Evolutionary conservation across 306 rosid genomes (phyloP).

Genomic region (Dicorynia guianensis): DNA sequence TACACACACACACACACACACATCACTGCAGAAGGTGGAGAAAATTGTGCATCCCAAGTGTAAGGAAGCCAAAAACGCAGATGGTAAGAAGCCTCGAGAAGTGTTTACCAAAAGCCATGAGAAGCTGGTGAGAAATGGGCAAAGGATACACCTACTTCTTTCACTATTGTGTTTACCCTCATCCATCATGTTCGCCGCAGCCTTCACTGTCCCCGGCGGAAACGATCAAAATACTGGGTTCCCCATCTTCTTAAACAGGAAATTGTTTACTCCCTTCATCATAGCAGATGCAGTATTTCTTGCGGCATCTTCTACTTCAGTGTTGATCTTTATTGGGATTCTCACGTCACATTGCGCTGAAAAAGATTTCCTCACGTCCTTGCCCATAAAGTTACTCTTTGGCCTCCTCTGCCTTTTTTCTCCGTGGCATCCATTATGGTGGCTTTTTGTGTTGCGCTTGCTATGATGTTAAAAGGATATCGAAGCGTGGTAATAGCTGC

Average conservation of each 20-base stretch:
- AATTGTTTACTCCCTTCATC: neutral
- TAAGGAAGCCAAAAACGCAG: neutral
- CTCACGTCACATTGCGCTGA: conserved; percentile 9
- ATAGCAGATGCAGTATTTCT: conserved; percentile 12
- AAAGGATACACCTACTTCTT: conserved; percentile 19
- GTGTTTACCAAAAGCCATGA: conserved; percentile 20
- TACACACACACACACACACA: too few relatives aligned
- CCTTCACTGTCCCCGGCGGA: conserved; percentile 33
- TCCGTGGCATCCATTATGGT: neutral
- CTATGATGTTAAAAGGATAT: too few relatives aligned
- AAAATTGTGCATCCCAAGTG: conserved; percentile 11
- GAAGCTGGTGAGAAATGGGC: conserved; percentile 42
- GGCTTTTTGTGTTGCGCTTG: too few relatives aligned
- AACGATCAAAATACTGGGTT: conserved; percentile 1
- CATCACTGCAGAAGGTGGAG: conserved; percentile 32
- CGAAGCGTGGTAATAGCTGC: too few relatives aligned
- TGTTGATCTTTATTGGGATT: conserved; percentile 27
- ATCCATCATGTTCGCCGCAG: conserved; percentile 8
- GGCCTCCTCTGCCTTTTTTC: neutral
- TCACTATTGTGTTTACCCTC: conserved; percentile 23
- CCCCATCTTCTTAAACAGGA: neutral
- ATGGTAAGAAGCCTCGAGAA: conserved; percentile 16
- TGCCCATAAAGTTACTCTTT: neutral
- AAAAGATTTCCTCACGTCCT: neutral
- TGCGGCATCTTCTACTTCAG: conserved; percentile 15